These are phyloP conservation scores for Mycena floridula DNA, from an alignment of 768 basidiomycete species.

Conservation along the genomic window DNA sequence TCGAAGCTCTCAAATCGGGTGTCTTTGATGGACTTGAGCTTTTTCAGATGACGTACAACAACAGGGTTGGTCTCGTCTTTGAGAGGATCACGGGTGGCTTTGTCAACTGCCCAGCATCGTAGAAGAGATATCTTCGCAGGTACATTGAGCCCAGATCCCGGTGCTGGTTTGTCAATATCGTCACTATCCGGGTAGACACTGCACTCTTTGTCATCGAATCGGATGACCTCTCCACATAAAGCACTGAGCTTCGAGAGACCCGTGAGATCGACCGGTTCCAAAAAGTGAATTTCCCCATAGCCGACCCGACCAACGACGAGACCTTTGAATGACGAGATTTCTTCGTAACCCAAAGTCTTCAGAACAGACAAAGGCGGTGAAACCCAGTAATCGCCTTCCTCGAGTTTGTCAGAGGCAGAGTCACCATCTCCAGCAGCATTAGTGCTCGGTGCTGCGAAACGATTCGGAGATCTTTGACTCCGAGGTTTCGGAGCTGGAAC, in stretches of 20 bases:
- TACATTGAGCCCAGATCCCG: conserved; percentile 86
- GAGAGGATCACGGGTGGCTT: conserved; percentile 85
- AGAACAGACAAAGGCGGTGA: conserved; percentile 74
- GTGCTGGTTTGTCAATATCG: conserved; percentile 77
- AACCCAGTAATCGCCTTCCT: conserved; percentile 90
- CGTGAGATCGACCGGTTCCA: conserved; percentile 80
- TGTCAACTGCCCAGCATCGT: conserved; percentile 85
- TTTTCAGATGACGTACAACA: conserved; percentile 68
- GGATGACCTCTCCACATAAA: conserved; percentile 80
- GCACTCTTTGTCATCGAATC: conserved; percentile 89
- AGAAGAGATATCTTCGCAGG: conserved; percentile 71
- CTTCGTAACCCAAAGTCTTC: conserved; percentile 63
- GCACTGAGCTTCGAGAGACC: conserved; percentile 72
- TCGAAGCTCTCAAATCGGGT: conserved; percentile 84
- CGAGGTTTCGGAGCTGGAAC: conserved; percentile 20
- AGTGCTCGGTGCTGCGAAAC: conserved; percentile 29
- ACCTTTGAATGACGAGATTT: conserved; percentile 65
- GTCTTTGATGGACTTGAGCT: conserved; percentile 77
- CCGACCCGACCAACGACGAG: conserved; percentile 89
- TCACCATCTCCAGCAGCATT: conserved; percentile 21
- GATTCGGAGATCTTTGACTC: conserved; percentile 12
- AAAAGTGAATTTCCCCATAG: conserved; percentile 84
- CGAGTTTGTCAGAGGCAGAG: conserved; percentile 34
- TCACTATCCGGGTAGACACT: conserved; percentile 90
- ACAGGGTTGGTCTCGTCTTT: conserved; percentile 72